Evolutionary conservation across 805 yeast genomes (phyloP).

Genomic region (Pichia californica): DNA sequence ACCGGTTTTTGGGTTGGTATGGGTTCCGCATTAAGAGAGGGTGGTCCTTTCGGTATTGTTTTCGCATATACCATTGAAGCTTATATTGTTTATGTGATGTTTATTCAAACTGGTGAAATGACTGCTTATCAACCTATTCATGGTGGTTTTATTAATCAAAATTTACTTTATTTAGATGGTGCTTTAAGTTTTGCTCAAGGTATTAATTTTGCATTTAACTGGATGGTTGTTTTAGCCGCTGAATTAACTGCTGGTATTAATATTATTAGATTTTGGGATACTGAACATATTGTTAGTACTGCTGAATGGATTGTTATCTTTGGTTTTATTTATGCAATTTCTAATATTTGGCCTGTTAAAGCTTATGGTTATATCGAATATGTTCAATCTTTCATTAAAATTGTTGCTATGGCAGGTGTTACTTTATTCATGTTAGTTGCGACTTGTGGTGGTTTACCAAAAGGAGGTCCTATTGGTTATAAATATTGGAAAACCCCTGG

Average conservation of each 20-base stretch:
- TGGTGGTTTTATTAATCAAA: constrained; percentile 47
- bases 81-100: constrained; percentile 49
- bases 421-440: constrained; percentile 45
- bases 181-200: constrained; percentile 55
- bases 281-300: constrained; percentile 36
- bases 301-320: constrained; percentile 54
- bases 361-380: constrained; percentile 42
- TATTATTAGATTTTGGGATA: constrained; percentile 55
- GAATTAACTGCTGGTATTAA: constrained; percentile 61
- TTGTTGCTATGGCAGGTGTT: constrained; percentile 49
- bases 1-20: constrained; percentile 61
- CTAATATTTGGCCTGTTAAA: constrained; percentile 26
- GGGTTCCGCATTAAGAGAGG: constrained; percentile 39
- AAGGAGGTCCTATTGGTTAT: constrained; percentile 42
- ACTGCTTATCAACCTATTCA: constrained; percentile 51
- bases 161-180: constrained; percentile 44
- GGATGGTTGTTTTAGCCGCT: constrained; percentile 55
- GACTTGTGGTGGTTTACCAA: constrained; percentile 37
- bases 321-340: constrained; percentile 36
- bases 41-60: constrained; percentile 44
- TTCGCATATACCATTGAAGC: constrained; percentile 56
- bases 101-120: constrained; percentile 61
- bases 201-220: constrained; percentile 58
- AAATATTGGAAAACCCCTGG: constrained; percentile 50
- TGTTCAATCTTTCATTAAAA: constrained; percentile 44